Conservation (phyloP, 176 grass and related monocot species). For the Bonia amplexicaulis region DNA sequence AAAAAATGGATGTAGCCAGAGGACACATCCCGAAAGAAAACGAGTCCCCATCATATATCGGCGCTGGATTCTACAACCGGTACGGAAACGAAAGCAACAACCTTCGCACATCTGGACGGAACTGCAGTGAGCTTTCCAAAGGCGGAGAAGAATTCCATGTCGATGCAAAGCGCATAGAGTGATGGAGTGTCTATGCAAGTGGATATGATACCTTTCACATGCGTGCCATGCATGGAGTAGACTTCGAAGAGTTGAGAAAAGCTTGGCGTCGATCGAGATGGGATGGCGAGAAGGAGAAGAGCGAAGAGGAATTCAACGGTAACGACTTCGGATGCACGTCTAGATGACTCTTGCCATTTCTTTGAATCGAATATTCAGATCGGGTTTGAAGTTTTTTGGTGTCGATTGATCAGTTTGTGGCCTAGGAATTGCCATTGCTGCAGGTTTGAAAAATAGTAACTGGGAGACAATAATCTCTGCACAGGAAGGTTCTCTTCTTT, state of each 20-base stretch:
- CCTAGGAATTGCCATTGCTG: background rate
- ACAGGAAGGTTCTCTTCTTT: too few species aligned
- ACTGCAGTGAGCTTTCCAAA: background rate
- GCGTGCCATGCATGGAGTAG: background rate
- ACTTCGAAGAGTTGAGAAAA: background rate
- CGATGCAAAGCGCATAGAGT: background rate
- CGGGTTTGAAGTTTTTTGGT: background rate
- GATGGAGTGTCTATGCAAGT: background rate
- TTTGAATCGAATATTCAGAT: background rate
- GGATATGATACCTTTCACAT: background rate
- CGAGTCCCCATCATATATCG: background rate
- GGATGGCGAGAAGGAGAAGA: background rate
- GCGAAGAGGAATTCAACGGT: background rate
- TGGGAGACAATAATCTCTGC: background rate
- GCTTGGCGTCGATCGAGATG: background rate
- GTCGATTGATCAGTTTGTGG: background rate
- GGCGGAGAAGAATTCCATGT: background rate
- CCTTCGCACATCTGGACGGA: background rate
- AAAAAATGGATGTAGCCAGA: too few species aligned
- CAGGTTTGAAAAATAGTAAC: background rate
- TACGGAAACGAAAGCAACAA: background rate
- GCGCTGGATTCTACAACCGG: background rate
- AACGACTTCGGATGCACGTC: constrained; percentile 10
- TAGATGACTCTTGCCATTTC: background rate
- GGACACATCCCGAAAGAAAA: too few species aligned